A percentile compares a stretch with the other conserved stretches of the same genome.
phyloP scores from a whole-genome alignment of 495 filamentous ascomycete genomes.

The Penicillium paradoxum region DNA sequence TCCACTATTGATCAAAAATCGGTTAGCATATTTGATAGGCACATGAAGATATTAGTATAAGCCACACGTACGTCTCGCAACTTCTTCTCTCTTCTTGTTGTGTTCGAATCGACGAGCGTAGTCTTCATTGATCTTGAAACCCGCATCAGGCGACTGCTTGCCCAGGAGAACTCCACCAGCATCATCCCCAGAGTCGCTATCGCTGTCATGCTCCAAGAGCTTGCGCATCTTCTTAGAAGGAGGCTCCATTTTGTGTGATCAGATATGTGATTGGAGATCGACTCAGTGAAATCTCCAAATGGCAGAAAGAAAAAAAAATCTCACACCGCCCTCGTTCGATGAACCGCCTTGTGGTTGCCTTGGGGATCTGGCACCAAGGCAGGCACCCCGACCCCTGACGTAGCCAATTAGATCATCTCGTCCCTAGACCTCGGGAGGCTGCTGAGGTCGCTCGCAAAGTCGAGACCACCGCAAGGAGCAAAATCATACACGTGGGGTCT shows the following conservation, averaged over 20 bases:
- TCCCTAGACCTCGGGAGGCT: constrained; percentile 6
- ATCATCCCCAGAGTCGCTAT: constrained; percentile 54
- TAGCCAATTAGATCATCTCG: constrained; percentile 39
- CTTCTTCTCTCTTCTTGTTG: constrained; percentile 93
- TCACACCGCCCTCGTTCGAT: constrained; percentile 13
- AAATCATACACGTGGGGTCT: constrained; percentile 14
- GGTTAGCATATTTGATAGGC: not conserved
- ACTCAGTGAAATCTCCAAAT: constrained; percentile 7
- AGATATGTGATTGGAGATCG: not conserved
- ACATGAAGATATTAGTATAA: not conserved
- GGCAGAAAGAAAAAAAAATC: constrained; percentile 35
- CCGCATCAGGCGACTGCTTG: constrained; percentile 26
- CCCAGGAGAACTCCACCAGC: constrained; percentile 42
- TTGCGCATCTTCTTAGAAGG: constrained; percentile 44
- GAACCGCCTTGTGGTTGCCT: constrained; percentile 10
- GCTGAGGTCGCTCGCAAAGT: constrained; percentile 1
- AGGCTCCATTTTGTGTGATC: constrained; percentile 34
- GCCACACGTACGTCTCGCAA: constrained; percentile 62
- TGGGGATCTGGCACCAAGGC: constrained; percentile 21
- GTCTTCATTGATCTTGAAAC: constrained; percentile 82
- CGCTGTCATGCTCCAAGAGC: constrained; percentile 46
- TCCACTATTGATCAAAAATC: constrained; percentile 54
- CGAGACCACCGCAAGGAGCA: not conserved
- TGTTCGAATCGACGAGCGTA: constrained; percentile 88
- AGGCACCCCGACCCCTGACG: constrained; percentile 27